Conservation (phyloP, 805 yeast species). For the Metschnikowia bowlesiae region DNA sequence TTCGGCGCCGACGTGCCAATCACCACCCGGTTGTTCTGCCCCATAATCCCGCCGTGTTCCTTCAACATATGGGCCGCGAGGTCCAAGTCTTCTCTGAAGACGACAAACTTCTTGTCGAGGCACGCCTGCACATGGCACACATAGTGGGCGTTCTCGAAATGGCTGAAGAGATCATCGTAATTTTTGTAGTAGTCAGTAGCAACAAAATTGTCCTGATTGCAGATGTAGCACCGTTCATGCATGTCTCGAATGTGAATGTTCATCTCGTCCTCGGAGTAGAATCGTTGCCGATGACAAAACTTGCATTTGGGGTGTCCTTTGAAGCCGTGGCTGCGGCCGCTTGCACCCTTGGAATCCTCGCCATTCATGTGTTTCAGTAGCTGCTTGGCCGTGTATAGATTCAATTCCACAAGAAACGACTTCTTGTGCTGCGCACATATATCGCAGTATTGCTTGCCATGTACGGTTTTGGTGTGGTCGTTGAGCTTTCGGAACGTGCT, state of each 20-base stretch:
- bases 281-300: conserved; percentile 68
- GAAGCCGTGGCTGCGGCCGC: conserved; percentile 51
- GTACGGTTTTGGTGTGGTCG: conserved; percentile 62
- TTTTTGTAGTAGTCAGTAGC: conserved; percentile 59
- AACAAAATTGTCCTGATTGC: conserved; percentile 71
- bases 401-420: conserved; percentile 70
- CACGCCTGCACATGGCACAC: conserved; percentile 75
- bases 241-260: conserved; percentile 72
- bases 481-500: conserved; percentile 52
- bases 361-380: conserved; percentile 74
- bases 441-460: conserved; percentile 62
- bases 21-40: conserved; percentile 41
- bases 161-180: conserved; percentile 69
- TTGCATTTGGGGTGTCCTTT: conserved; percentile 86
- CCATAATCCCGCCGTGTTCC: conserved; percentile 64
- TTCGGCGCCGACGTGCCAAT: conserved; percentile 35
- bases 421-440: conserved; percentile 75
- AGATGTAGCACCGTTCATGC: conserved; percentile 88
- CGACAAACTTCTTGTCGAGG: conserved; percentile 86
- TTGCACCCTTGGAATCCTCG: conserved; percentile 34
- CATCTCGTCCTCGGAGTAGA: conserved; percentile 86
- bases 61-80: conserved; percentile 81
- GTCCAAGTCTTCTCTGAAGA: conserved; percentile 81
- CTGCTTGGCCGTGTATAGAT: conserved; percentile 55
- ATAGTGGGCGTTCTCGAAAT: conserved; percentile 70